phyloP scores from a whole-genome alignment of 2,329 filamentous ascomycete species.

The Cadophora malorum region DNA sequence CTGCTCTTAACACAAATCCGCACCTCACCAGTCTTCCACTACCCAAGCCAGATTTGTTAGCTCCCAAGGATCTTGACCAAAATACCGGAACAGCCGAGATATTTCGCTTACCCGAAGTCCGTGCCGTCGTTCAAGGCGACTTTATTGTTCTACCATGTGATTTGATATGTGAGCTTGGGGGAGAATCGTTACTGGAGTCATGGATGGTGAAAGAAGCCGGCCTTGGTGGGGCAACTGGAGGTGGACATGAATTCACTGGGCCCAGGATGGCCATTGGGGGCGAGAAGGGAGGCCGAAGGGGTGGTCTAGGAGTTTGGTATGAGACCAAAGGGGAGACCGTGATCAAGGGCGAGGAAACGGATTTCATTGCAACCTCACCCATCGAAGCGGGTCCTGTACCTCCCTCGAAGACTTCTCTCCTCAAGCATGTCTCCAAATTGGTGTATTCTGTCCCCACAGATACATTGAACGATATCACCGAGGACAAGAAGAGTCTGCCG shows the following conservation, averaged over 20 bases:
- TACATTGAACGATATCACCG: conserved; percentile 82
- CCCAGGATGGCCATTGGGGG: conserved; percentile 57
- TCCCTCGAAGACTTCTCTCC: conserved; percentile 67
- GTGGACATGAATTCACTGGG: conserved; percentile 49
- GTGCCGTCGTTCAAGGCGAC: conserved; percentile 78
- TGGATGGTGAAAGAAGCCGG: conserved; percentile 89
- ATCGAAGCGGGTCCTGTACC: conserved; percentile 63
- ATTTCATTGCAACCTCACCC: conserved; percentile 83
- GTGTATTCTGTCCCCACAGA: conserved; percentile 90
- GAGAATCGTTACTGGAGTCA: conserved; percentile 81
- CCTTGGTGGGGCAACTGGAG: conserved; percentile 65
- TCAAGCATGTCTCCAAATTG: conserved; percentile 74
- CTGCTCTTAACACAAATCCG: conserved; percentile 78
- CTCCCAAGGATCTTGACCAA: conserved; percentile 76
- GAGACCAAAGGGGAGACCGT: conserved; percentile 78
- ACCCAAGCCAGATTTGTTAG: conserved; percentile 76
- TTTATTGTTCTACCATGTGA: conserved; percentile 94
- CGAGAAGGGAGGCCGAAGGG: conserved; percentile 67
- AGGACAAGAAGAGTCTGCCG: conserved; percentile 75
- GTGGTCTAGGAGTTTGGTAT: conserved; percentile 90
- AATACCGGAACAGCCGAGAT: conserved; percentile 91
- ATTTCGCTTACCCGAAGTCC: conserved; percentile 82
- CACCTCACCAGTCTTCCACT: conserved; percentile 75
- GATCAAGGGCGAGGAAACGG: conserved; percentile 89
- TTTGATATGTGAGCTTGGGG: conserved; percentile 86